Evolutionary conservation across 148 eudicot genomes (phyloP), one percentile per base, ranked within the genome.

Genomic region (Polygonum aviculare): DNA sequence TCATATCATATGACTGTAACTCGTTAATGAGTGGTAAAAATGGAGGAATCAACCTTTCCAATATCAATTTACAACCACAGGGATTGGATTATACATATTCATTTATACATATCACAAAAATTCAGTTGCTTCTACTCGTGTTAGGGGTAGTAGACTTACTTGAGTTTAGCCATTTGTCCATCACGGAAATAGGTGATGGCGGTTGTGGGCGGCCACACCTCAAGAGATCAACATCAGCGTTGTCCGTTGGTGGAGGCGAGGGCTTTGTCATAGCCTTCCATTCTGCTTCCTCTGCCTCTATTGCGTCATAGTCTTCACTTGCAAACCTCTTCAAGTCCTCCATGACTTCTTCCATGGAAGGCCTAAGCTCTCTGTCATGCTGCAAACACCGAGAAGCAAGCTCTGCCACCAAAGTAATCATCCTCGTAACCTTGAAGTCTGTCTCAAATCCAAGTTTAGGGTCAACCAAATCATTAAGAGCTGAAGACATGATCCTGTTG

Each of bases 361-460:
- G 91, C 78, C 91, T 84, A 82, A 80, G 50, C 6, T 86, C 89
- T 60, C 73, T 86, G 10, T 82, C 86, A 19, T 60, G 75, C 65
- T 88, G 87, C 80, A 88, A 44, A 67, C 89, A 88, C 39, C 71
- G 85, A 75, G 78, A 88, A 45, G 89, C 87, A 51, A 88, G 75
- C 80, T 86, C 91, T 0, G 86, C 84, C 8, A 87, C 84, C 33
- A 73, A 69, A 49, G 76, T 87, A 31, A 79, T 83, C 87, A 82
- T 85, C 75, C 77, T 77, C 49, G 57, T 77, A 31, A 87, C 80
- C 49, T 73, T 54, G 12, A 40, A 76, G 35, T 84, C 81, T 22
- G 86, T 49, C 18, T 52, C 85, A 19, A 76, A 86, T 22, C 89
- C 87, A 10, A 86, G 80, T 22, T 39, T 22, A 22, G 87, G 78